Conservation (phyloP, 768 basidiomycete genomes). For the Xerocomus potaroensis region DNA sequence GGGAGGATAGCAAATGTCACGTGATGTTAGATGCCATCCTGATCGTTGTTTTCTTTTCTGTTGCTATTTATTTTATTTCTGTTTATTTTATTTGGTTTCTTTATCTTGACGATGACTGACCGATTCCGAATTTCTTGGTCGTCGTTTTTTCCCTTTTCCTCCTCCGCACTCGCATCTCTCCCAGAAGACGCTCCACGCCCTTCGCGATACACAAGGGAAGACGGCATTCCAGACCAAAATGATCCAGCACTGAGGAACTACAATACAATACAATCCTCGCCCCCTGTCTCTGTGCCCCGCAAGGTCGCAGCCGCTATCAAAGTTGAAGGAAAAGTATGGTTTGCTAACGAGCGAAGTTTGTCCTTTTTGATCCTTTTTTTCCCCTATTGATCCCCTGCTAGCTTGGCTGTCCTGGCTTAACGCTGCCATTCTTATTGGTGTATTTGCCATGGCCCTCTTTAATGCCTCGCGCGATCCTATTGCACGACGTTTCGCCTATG, state of each 20-base stretch:
- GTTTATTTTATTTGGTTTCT: background rate
- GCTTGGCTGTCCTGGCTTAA: constrained; percentile 95
- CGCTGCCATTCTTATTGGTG: constrained; percentile 76
- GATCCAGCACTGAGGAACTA: constrained; percentile 70
- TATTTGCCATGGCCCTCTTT: constrained; percentile 83
- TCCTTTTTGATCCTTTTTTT: background rate
- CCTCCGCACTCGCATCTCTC: constrained; percentile 51
- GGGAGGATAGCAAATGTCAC: constrained; percentile 25
- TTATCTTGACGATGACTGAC: constrained; percentile 14
- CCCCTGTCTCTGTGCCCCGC: constrained; percentile 70
- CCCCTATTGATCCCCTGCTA: constrained; percentile 27
- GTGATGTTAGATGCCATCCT: background rate
- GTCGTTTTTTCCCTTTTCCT: constrained; percentile 67
- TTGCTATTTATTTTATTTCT: no score
- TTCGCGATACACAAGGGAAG: constrained; percentile 59
- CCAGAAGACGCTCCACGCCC: constrained; percentile 37
- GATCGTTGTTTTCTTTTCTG: no score
- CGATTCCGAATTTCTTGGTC: constrained; percentile 59
- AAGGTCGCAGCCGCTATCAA: constrained; percentile 78
- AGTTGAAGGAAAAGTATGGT: constrained; percentile 96
- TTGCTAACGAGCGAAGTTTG: constrained; percentile 91
- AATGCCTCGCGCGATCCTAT: constrained; percentile 69
- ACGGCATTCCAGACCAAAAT: constrained; percentile 64
- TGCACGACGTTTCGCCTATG: constrained; percentile 73
- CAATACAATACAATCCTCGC: constrained; percentile 61